Percentiles rank a stretch among this genome's conserved stretches.
phyloP scores from a whole-genome alignment of 129 eudicot species.

The Arctium lappa region DNA sequence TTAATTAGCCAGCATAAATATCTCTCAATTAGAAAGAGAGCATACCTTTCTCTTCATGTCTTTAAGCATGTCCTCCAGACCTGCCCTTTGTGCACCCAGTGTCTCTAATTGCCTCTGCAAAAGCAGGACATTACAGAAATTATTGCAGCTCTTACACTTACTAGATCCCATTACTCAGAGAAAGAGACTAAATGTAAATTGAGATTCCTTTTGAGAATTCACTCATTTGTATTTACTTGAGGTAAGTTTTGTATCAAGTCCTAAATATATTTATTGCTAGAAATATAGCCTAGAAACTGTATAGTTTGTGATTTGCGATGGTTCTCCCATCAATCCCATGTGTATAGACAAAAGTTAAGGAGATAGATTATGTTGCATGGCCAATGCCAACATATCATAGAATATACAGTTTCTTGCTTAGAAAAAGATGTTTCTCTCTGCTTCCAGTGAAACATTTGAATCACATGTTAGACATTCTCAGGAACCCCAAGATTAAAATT shows the following conservation, averaged over 20 bases:
- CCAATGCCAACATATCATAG: background rate
- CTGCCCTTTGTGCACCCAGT: constrained; percentile 87
- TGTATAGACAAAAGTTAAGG: background rate
- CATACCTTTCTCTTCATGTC: constrained; percentile 90
- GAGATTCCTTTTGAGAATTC: background rate
- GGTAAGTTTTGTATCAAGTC: background rate
- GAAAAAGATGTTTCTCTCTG: background rate
- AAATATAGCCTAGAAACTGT: background rate
- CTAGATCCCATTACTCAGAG: background rate
- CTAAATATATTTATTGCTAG: background rate
- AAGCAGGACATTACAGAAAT: background rate
- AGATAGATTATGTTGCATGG: background rate
- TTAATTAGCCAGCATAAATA: background rate
- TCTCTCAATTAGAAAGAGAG: background rate
- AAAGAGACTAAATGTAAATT: background rate
- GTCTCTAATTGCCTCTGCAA: constrained; percentile 83
- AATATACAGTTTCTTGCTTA: background rate
- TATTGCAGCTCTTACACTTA: background rate
- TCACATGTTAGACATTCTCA: background rate
- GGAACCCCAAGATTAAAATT: background rate
- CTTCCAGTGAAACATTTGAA: background rate
- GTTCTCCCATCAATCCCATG: background rate
- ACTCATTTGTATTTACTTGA: background rate
- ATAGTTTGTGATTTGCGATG: background rate
- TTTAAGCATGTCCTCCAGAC: constrained; percentile 95